A percentile compares a stretch with the other conserved stretches of the same genome.
Conservation (phyloP, 768 basidiomycete species). For the Pleurotus pulmonarius region DNA sequence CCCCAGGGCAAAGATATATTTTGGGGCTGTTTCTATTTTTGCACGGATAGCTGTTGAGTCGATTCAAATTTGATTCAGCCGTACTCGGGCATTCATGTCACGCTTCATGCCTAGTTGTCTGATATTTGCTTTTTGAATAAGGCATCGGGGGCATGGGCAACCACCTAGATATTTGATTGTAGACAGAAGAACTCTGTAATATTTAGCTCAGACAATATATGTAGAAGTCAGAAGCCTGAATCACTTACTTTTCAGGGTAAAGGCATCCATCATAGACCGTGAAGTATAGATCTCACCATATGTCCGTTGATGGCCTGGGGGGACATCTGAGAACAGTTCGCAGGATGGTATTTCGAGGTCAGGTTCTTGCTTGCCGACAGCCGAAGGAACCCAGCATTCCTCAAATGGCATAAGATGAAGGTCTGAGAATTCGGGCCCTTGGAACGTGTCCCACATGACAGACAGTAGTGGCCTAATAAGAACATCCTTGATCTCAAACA, state of each 20-base stretch:
- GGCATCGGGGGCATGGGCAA: constrained; percentile 19
- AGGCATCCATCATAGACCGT: constrained; percentile 11
- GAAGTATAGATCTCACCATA: constrained; percentile 20
- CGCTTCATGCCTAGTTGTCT: not conserved
- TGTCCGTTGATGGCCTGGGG: constrained; percentile 10
- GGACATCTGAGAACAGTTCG: not conserved
- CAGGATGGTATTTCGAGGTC: constrained; percentile 16
- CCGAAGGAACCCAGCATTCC: not conserved
- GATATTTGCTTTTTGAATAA: constrained; percentile 1
- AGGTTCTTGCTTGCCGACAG: not conserved
- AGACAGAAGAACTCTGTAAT: constrained; percentile 15
- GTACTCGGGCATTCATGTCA: not conserved
- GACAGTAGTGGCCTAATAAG: not conserved
- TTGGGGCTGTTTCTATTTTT: too few relatives aligned
- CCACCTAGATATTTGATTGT: constrained; percentile 15
- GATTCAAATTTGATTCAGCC: not conserved
- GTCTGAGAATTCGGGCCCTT: not conserved
- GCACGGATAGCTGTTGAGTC: too few relatives aligned
- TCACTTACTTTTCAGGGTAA: constrained; percentile 28
- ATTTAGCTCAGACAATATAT: not conserved
- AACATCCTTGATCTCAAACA: not conserved
- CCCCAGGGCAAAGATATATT: too few relatives aligned
- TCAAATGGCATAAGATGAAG: constrained; percentile 2
- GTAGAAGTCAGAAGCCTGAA: too few relatives aligned
- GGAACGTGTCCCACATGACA: not conserved